Percentiles rank a stretch among this genome's conserved stretches.
phyloP scores from a whole-genome alignment of 225 moss, liverwort and hornwort genomes.

The Pleurozium schreberi region DNA sequence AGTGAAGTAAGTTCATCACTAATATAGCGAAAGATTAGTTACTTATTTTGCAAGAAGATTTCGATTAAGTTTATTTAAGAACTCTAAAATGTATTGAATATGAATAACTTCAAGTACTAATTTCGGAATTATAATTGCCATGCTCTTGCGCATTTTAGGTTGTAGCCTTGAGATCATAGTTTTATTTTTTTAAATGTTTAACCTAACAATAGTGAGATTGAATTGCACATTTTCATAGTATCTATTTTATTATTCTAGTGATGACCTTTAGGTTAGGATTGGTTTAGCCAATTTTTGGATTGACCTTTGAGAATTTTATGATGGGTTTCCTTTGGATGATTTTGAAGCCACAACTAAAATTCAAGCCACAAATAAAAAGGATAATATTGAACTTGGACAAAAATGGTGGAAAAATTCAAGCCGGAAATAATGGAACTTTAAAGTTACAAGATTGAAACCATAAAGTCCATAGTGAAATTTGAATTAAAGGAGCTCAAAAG shows the following conservation, averaged over 20 bases:
- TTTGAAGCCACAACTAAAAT: not conserved
- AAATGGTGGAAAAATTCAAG: not conserved
- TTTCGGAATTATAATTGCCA: not conserved
- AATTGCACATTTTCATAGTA: not conserved
- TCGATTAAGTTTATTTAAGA: not conserved
- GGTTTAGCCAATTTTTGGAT: not conserved
- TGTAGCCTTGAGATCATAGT: not conserved
- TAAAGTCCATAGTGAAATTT: not conserved
- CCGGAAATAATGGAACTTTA: not conserved
- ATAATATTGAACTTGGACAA: too few relatives aligned
- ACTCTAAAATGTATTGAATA: not conserved
- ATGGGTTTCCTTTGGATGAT: accelerated
- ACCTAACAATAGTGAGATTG: not conserved
- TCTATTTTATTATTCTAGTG: not conserved
- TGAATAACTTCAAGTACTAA: not conserved
- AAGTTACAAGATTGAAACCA: not conserved
- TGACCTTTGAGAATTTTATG: not conserved
- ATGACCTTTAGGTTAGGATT: accelerated
- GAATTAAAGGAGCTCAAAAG: not conserved
- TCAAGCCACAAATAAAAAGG: not conserved
- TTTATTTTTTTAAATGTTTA: not conserved
- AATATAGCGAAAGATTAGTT: not conserved
- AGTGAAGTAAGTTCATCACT: not conserved
- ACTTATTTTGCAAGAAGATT: not conserved
- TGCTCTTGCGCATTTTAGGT: accelerated